A percentile compares a stretch with the other conserved stretches of the same genome.
Evolutionary conservation across 306 rosid species (phyloP).

Genomic region (Cicer bijugum): DNA sequence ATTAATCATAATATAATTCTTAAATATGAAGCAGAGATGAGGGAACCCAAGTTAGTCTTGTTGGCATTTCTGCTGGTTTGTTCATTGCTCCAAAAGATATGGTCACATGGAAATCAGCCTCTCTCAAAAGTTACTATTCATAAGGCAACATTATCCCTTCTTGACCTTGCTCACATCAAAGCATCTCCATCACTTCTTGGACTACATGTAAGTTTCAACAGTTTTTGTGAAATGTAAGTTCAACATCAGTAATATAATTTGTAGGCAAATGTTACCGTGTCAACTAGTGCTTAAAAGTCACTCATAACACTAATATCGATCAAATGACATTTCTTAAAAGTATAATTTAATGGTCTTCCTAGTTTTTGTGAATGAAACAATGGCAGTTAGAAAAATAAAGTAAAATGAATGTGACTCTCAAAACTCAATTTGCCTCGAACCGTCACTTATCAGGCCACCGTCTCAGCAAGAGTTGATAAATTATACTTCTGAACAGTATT

Average conservation of each 20-base stretch:
- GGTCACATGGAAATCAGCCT: conserved; percentile 73
- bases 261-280: not conserved
- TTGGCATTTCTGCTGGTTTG: conserved; percentile 52
- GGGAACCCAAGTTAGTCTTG: conserved; percentile 43
- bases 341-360: no score
- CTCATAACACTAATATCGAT: no score
- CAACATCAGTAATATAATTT: not conserved
- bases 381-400: no score
- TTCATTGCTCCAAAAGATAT: conserved; percentile 50
- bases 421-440: no score
- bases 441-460: no score
- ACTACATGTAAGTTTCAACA: conserved; percentile 54
- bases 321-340: no score
- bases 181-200: conserved; percentile 69
- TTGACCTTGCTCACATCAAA: conserved; percentile 59
- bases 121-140: conserved; percentile 66
- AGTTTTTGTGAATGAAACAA: no score
- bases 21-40: conserved; percentile 45
- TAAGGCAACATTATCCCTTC: conserved; percentile 57
- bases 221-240: not conserved
- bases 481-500: no score
- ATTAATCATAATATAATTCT: conserved; percentile 17
- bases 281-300: no score
- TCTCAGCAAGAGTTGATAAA: no score
- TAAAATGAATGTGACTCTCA: no score